Base-by-base conservation (phyloP, 257 asterid species). In the Petunia secreta region DNA sequence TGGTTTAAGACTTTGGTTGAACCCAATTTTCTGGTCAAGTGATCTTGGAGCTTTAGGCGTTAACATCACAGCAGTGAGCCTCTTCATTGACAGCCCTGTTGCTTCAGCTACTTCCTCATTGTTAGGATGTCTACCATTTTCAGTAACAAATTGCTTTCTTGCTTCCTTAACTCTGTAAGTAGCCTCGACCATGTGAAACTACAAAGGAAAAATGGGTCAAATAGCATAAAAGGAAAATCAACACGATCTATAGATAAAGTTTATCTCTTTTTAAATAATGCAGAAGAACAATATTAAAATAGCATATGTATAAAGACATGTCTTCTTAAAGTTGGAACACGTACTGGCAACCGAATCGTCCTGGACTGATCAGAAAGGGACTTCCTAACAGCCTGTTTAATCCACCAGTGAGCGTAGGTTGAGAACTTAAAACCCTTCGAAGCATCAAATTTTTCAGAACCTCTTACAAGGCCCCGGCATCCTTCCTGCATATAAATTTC, bases 381-480 rank as follows among this genome's bases (percentile, higher is more conserved):
- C 80, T 87, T 91, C 15, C 96, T 84, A 79, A 91, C 92, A 10
- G 96, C 96, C 97, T 93, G 98, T 43, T 97, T 91, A 81, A 95
- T 95, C 98, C 98, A 95, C 99, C 99, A 95, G 78, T 95, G 94
- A 76, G 94, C 99, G 80, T 95, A 95, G 25, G 99, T 95, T 6
- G 99, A 95, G 84, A 95, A 91, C 91, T 91, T 95, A 84, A 92
- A 95, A 68, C 99, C 99, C 89, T 92, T 95, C 4, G 97, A 88
- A 77, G 97, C 89, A 85, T 95, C 99, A 81, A 88, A 95, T 85
- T 95, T 95, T 90, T 93, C 98, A 64, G 94, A 92, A 59, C 99
- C 98, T 80, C 98, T 82, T 54, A 95, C 94, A 80, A 95, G 89
- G 71, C 99, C 98, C 90, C 94, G 89, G 63, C 99, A 95, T 83